Base-by-base conservation (phyloP, 2,329 filamentous ascomycete species). In the Cordyceps pruinosa region DNA sequence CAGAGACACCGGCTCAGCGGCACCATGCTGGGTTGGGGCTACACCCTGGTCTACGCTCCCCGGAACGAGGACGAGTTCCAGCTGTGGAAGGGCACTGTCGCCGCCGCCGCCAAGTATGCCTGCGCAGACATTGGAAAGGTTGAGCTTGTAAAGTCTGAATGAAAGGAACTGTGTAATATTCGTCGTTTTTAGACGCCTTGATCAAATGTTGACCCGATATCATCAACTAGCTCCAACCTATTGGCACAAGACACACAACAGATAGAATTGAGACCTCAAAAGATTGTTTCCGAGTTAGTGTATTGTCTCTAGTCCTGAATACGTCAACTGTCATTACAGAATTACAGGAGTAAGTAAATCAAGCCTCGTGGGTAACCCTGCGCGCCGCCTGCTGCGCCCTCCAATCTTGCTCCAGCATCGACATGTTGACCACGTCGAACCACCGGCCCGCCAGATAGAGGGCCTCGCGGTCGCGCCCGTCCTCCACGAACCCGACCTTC, bases 401-500 rank as follows among this genome's bases (percentile, higher is more conserved):
- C 72, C 71, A 73, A 57, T 74, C 72, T 1, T 63, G 48, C 42
- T 71, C 68, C 47, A 74, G 53, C 59, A 73, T 73, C 4, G 64
- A 66, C 41, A 72, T 62, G 30, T 64, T 50, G 5, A 73, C 56
- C 4, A 59, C 41, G 35, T 70, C 65, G 37, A 60, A 62, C 66
- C 65, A 78, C 26, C 65, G 60, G 7, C 75, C 70, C 62, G 78
- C 71, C 73, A 73, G 17, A 19, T 30, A 61, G 12, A 58, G 35
- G 8, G 50, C 50, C 19, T 60, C 50, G 52, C 74, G 65, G 56
- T 66, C 68, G 7, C 70, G 60, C 0, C 75, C 74, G 60, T 79
- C 75, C 2, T 63, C 56, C 53, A 65, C 66, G 56, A 79, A 78
- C 0, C 76, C 75, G 5, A 77, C 59, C 52, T 67, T 66, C 61